Conservation (phyloP, 148 eudicot species). For the Diospyros kaki region DNA sequence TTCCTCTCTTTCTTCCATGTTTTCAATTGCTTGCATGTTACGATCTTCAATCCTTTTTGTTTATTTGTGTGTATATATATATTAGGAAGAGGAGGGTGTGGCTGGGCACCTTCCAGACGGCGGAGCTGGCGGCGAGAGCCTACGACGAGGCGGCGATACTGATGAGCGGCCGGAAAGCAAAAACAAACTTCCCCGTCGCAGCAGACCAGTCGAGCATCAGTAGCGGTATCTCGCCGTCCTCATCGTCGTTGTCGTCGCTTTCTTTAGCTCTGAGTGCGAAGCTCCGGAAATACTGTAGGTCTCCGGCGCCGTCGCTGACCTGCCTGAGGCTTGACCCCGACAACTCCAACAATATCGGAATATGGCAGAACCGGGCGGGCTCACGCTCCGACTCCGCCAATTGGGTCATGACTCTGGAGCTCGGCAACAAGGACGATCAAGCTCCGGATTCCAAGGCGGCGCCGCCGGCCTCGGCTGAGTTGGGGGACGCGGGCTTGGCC, state of each 20-base stretch:
- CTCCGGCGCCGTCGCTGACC: slow-evolving; percentile 28
- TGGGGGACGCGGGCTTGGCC: slow-evolving; percentile 9
- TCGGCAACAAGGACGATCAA: slow-evolving; percentile 20
- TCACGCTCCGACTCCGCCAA: slow-evolving; percentile 8
- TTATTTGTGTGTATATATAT: background rate
- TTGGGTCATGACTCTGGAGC: slow-evolving; percentile 47
- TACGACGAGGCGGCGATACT: slow-evolving; percentile 29
- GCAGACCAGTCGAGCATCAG: background rate
- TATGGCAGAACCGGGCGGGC: slow-evolving; percentile 33
- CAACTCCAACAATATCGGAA: slow-evolving; percentile 31
- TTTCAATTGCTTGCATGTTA: no score
- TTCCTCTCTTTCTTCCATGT: no score
- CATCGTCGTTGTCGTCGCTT: slow-evolving; percentile 1
- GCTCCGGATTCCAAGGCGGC: background rate
- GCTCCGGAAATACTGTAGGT: slow-evolving; percentile 26
- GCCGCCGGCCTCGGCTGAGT: background rate
- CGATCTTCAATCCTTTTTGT: background rate
- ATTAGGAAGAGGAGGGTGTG: slow-evolving; percentile 31
- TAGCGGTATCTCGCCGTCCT: background rate
- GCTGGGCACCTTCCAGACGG: slow-evolving; percentile 29
- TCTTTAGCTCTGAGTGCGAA: slow-evolving; percentile 24
- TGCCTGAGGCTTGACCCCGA: slow-evolving; percentile 36
- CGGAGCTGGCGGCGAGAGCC: slow-evolving; percentile 32
- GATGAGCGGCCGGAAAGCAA: slow-evolving; percentile 32
- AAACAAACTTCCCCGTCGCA: slow-evolving; percentile 24